phyloP scores from a whole-genome alignment of 129 eudicot species.

The Saposhnikovia divaricata region DNA sequence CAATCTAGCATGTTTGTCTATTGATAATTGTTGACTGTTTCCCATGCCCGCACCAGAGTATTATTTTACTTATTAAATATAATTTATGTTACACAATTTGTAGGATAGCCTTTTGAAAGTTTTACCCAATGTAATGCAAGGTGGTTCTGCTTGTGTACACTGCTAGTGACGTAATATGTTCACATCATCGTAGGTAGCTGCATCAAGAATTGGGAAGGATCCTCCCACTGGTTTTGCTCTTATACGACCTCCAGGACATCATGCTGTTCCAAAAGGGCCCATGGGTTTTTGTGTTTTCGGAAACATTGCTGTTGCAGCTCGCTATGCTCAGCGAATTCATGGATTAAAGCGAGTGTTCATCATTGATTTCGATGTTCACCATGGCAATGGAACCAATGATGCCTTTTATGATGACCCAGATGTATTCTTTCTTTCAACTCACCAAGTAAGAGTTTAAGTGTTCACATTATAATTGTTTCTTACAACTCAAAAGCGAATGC shows the following conservation, averaged over 20 bases:
- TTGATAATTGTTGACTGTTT: conserved; percentile 10
- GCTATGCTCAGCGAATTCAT: conserved; percentile 82
- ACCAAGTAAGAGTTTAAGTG: conserved; percentile 51
- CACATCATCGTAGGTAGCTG: conserved; percentile 46
- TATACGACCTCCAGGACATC: conserved; percentile 95
- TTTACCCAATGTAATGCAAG: too few species aligned
- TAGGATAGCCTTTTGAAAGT: not conserved
- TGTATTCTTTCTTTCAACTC: conserved; percentile 88
- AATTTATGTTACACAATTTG: not conserved
- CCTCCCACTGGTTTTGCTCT: conserved; percentile 90
- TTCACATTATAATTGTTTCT: not conserved
- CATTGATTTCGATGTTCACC: conserved; percentile 94
- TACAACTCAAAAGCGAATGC: not conserved
- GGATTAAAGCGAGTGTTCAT: conserved; percentile 83
- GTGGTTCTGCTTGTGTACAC: not conserved
- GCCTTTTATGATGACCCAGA: conserved; percentile 93
- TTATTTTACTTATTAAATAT: not conserved
- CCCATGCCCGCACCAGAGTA: not conserved
- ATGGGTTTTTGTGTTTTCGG: conserved; percentile 98
- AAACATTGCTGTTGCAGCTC: conserved; percentile 90
- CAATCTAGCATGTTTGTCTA: conserved; percentile 24
- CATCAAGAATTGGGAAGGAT: conserved; percentile 46
- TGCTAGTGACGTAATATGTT: not conserved
- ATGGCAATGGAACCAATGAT: conserved; percentile 98
- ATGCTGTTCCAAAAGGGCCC: conserved; percentile 90